Percentiles rank a stretch among this genome's conserved stretches.
Evolutionary conservation across 2,329 filamentous ascomycete species (phyloP).

Genomic region (Fusarium keratoplasticum): DNA sequence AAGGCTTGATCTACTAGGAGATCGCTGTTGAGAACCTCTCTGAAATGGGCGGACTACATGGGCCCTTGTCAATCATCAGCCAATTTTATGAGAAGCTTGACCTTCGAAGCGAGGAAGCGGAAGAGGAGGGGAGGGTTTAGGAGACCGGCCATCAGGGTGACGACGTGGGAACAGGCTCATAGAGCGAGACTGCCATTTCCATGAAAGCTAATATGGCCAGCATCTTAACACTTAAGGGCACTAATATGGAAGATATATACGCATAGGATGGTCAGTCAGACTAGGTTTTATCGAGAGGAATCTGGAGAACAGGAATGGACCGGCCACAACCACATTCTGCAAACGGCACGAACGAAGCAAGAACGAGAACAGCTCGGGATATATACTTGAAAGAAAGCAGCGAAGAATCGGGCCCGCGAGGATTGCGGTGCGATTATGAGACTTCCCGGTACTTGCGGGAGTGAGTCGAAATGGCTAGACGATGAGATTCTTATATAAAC

Average conservation of each 20-base stretch:
- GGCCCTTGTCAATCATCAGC: no score
- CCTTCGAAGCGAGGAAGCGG: background rate
- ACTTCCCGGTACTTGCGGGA: background rate
- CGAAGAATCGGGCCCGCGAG: background rate
- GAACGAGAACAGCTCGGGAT: background rate
- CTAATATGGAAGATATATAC: background rate
- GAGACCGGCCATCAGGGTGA: background rate
- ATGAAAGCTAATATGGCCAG: background rate
- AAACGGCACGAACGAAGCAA: background rate
- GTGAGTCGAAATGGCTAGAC: background rate
- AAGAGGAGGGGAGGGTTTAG: background rate
- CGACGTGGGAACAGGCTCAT: background rate
- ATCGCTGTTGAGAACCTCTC: background rate
- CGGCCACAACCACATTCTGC: background rate
- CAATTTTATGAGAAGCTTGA: background rate
- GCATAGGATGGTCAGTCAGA: no score
- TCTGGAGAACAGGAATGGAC: no score
- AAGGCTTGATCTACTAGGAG: background rate
- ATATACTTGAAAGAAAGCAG: background rate
- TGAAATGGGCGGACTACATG: background rate
- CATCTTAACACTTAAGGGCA: background rate
- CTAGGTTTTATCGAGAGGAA: no score
- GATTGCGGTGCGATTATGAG: background rate
- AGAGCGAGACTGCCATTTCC: background rate
- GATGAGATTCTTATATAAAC: background rate